phyloP scores from a whole-genome alignment of 169 alveolate species.

The Cyclospora cayetanensis region DNA sequence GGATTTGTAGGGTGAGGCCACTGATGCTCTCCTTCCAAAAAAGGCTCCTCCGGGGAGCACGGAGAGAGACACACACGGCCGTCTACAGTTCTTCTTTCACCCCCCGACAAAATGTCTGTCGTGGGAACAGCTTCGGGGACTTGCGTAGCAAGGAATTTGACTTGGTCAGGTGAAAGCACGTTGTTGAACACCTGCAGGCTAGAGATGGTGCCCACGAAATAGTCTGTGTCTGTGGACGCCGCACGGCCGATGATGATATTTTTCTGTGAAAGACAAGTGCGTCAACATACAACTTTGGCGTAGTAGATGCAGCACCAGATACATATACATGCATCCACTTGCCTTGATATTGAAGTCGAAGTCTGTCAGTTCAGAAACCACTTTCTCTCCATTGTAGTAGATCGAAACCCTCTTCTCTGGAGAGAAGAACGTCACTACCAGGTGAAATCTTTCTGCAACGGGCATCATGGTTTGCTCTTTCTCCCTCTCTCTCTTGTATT shows the following conservation, averaged over 20 bases:
- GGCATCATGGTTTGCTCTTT: neutral
- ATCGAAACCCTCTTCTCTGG: constrained; percentile 74
- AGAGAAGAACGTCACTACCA: constrained; percentile 54
- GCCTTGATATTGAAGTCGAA: constrained; percentile 75
- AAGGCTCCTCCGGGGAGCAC: constrained; percentile 78
- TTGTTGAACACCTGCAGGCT: constrained; percentile 78
- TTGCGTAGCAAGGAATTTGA: neutral
- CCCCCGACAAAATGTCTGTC: constrained; percentile 66
- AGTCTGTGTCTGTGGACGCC: constrained; percentile 79
- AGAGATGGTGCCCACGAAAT: constrained; percentile 80
- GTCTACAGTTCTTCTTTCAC: constrained; percentile 77
- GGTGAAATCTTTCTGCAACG: constrained; percentile 76
- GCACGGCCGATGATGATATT: constrained; percentile 76
- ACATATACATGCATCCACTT: constrained; percentile 36
- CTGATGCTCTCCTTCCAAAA: constrained; percentile 62
- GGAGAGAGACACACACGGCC: constrained; percentile 80
- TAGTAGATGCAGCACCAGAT: neutral
- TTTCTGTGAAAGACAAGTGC: constrained; percentile 50
- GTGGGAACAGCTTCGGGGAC: neutral
- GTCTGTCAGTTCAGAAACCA: constrained; percentile 70
- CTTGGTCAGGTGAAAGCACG: constrained; percentile 83
- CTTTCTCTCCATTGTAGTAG: constrained; percentile 78
- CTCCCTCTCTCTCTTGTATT: neutral
- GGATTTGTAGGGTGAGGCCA: constrained; percentile 73
- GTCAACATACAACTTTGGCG: neutral